Base-by-base conservation (phyloP, 2,329 filamentous ascomycete genomes). In the Sarocladiaceae sp. region DNA sequence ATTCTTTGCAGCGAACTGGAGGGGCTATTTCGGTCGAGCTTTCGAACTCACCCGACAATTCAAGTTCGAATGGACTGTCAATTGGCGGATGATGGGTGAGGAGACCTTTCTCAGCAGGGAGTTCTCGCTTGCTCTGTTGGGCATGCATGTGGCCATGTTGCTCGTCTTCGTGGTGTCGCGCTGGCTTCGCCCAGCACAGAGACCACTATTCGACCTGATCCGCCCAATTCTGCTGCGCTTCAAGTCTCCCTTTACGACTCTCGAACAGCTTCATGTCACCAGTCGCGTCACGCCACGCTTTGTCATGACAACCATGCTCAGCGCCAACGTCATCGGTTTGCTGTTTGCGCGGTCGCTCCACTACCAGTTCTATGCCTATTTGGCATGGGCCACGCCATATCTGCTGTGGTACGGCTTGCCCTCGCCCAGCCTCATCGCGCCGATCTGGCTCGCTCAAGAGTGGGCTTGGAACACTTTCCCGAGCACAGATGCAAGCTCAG, bases 51-150 rank as follows among this genome's bases (percentile, higher is more conserved):
- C 88, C 44, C 80, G 94, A 52, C 84, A 90, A 60, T 99, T 99
- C 71, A 78, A 96, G 61, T 97, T 93, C 76, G 91, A 93, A 71
- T 99, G 94, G 94, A 99, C 94, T 0, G 94, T 99, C 59, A 99
- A 99, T 69, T 99, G 94, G 94, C 84, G 92, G 51, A 97, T 97
- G 66, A 71, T 97, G n/a, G 86, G 88, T 15, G 91, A 97, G 69
- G 81, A 88, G 6, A 69, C 73, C 0, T 99, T 99, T 62, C 78
- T 95, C 44, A 79, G 77, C 59, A 80, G 73, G 54, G 66, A 72
- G 2, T 95, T 96, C 64, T 82, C 90, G 23, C 60, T 86, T 17
- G 68, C 71, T 13, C 76, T 97, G 49, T 75, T 96, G 23, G 75
- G 69, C 2, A 64, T 82, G 52, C 90, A 97, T 65, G 73, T 75